These are phyloP conservation scores for Bruguiera parviflora DNA, from an alignment of 345 rosid genomes.

Conservation along the genomic window DNA sequence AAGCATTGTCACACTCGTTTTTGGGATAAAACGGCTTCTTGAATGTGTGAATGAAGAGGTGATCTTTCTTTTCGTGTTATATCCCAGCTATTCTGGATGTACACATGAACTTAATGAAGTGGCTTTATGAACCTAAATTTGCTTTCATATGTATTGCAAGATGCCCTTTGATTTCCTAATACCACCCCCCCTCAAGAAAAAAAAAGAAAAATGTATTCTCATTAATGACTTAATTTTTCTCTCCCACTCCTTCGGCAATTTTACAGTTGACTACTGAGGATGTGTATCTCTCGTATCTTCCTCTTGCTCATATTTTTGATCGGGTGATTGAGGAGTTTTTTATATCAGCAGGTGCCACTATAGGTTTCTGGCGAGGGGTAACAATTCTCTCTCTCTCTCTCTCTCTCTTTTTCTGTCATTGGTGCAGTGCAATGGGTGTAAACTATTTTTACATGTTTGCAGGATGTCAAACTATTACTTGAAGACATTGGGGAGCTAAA, in stretches of 20 bases:
- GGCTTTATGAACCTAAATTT: neutral
- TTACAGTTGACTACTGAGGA: slow-evolving; percentile 64
- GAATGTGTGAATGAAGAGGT: slow-evolving; percentile 69
- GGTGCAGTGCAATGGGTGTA: no score
- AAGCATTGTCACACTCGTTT: slow-evolving; percentile 68
- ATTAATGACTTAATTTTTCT: no score
- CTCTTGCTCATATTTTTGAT: slow-evolving; percentile 95
- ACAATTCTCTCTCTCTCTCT: slow-evolving; percentile 17
- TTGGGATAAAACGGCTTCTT: slow-evolving; percentile 62
- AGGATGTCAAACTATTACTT: slow-evolving; percentile 84
- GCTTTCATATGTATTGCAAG: neutral
- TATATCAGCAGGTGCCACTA: slow-evolving; percentile 70
- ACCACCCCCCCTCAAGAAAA: no score
- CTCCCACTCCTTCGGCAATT: slow-evolving; percentile 16
- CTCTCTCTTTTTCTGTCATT: no score
- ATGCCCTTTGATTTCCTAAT: neutral
- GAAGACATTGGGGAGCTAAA: slow-evolving; percentile 87
- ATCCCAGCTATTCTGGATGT: neutral
- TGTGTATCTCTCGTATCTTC: slow-evolving; percentile 89
- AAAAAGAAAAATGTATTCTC: no score
- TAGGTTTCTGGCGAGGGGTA: slow-evolving; percentile 99
- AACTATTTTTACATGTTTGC: slow-evolving; percentile 15
- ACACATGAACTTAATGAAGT: neutral
- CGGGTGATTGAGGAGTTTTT: slow-evolving; percentile 84
- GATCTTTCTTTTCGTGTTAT: slow-evolving; percentile 9